Base-by-base conservation (phyloP, 2,329 filamentous ascomycete genomes). In the Sarocladiaceae sp. region DNA sequence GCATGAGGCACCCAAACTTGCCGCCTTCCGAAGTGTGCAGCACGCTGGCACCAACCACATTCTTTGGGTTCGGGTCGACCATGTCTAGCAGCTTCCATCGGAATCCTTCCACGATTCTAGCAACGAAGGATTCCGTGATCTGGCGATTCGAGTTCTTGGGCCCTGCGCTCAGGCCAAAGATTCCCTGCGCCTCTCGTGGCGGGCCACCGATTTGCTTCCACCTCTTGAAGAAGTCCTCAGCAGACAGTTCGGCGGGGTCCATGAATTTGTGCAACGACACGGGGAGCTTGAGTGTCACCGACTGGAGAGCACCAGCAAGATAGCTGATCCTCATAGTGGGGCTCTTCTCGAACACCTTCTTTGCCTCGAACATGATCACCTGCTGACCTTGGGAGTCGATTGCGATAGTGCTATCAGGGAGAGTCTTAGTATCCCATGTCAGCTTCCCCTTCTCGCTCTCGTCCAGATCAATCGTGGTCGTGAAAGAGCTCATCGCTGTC, bases 171-270 rank as follows among this genome's bases (percentile, higher is more conserved):
- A 93, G 66, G 0, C 86, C 84, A 68, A 99, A 95, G 28, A 97
- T 90, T 46, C 81, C 81, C 67, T 99, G 94, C 0, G 89, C 86
- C 69, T 99, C 95, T 26, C 95, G 82, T 1, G 92, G 86, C 2
- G 83, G 83, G 4, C 88, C 90, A 12, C 94, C 94, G 61, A 99
- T 97, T 71, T 99, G 94, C 77, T 96, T 95, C 94, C 94, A 99
- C 50, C 95, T 80, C 77, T 95, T 97, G 81, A 99, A 99, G 71
- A 97, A 99, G 65, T 99, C 94, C 50, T 99, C 94, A 0, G 87
- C 84, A 6, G 82, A 82, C 35, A 99, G 76, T 53, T 94, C 87
- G 0, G 94, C 92, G 0, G 89, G 83, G 57, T 97, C 92, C 91
- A 97, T 97, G 65, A 96, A 99, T 67, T 97, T 96, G 71, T 97